These are phyloP conservation scores for Boletus subparvulus DNA, from an alignment of 768 basidiomycete species.

Conservation along the genomic window DNA sequence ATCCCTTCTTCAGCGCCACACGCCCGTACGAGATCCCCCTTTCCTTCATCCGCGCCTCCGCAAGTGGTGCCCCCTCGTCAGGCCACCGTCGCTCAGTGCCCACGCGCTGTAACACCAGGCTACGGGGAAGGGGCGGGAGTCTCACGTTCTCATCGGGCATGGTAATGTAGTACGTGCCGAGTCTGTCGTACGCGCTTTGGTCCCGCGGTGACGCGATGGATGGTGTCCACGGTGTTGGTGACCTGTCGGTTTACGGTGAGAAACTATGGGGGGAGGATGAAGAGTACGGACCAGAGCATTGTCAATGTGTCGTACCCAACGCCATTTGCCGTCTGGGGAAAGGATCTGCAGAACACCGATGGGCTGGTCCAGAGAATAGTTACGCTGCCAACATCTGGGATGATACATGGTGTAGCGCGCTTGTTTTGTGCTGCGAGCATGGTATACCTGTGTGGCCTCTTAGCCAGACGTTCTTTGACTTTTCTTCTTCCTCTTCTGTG, in stretches of 20 bases:
- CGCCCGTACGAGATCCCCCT: constrained; percentile 53
- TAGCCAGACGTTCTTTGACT: constrained; percentile 55
- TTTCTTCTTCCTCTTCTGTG: constrained; percentile 46
- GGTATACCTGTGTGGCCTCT: constrained; percentile 55
- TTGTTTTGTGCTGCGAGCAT: neutral
- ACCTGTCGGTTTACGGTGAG: constrained; percentile 36
- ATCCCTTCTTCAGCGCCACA: constrained; percentile 38
- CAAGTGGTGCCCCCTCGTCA: constrained; percentile 44
- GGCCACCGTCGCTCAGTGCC: constrained; percentile 40
- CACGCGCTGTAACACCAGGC: constrained; percentile 46
- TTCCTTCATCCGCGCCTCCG: constrained; percentile 50
- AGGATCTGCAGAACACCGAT: constrained; percentile 58
- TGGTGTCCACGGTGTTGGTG: constrained; percentile 61
- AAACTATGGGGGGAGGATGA: neutral
- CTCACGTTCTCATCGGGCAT: constrained; percentile 51
- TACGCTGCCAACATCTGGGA: constrained; percentile 52
- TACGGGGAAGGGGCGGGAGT: constrained; percentile 44
- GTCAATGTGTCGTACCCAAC: constrained; percentile 56
- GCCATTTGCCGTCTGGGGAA: constrained; percentile 51
- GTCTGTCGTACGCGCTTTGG: constrained; percentile 46
- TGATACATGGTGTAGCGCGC: constrained; percentile 35
- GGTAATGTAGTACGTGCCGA: constrained; percentile 57
- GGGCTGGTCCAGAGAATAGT: constrained; percentile 61
- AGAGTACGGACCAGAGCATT: constrained; percentile 47
- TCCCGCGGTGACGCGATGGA: constrained; percentile 61